Evolutionary conservation across 1,284 basidiomycete species (phyloP).

Genomic region (Ustilago hordei): DNA sequence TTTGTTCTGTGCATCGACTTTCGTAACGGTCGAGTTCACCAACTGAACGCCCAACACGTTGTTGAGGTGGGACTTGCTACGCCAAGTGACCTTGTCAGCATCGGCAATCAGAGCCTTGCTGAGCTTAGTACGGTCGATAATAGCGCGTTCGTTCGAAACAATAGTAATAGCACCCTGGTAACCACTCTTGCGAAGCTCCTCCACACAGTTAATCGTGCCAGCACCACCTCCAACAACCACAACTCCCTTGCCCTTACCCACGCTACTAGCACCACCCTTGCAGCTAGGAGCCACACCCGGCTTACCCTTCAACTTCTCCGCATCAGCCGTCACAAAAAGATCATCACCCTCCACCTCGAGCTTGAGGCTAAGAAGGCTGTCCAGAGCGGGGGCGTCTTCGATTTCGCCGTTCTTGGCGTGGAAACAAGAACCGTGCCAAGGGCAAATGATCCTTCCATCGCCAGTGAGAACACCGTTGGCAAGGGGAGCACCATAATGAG

Average conservation of each 20-base stretch:
- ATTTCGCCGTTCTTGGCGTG: constrained; percentile 75
- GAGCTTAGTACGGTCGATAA: constrained; percentile 90
- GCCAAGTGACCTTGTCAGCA: constrained; percentile 81
- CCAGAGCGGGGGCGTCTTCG: constrained; percentile 90
- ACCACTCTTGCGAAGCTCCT: constrained; percentile 86
- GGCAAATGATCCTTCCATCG: constrained; percentile 82
- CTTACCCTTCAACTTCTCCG: constrained; percentile 74
- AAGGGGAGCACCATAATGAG: constrained; percentile 86
- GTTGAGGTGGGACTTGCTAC: constrained; percentile 79
- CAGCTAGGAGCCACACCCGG: constrained; percentile 58
- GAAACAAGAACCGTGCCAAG: constrained; percentile 95
- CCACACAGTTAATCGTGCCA: constrained; percentile 82
- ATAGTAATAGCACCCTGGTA: constrained; percentile 83
- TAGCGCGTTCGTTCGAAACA: constrained; percentile 81
- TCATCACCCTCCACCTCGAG: constrained; percentile 77
- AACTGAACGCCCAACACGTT: constrained; percentile 84
- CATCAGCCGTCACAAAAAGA: constrained; percentile 83
- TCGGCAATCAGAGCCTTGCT: constrained; percentile 88
- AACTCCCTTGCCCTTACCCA: constrained; percentile 74
- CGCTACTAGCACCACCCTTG: constrained; percentile 66
- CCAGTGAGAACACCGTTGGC: constrained; percentile 83
- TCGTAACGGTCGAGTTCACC: constrained; percentile 72
- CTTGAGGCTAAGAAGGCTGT: constrained; percentile 85
- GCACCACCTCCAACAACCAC: constrained; percentile 89
- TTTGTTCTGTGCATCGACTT: constrained; percentile 54